Evolutionary conservation across 2,329 filamentous ascomycete genomes (phyloP), one percentile per base, ranked within the genome.

Genomic region (Fusarium sp.): DNA sequence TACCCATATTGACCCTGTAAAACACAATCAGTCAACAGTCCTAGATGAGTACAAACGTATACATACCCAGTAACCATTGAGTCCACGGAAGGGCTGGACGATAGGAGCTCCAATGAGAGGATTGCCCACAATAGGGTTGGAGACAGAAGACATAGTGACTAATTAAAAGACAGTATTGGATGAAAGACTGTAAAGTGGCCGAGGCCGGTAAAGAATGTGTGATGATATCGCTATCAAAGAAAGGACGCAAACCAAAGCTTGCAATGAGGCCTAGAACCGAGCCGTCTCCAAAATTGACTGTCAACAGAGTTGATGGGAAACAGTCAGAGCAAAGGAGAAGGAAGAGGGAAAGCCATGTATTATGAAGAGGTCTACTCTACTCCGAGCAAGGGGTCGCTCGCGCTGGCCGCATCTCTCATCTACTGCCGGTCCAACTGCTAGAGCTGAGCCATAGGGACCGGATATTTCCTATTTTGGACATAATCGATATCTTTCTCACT

Each of bases 1-100:
- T 54, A 53, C 7, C 75, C 73, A 18, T 67, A 59, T 75, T 82
- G 80, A 13, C 81, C 81, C 80, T 81, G 33, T 1, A 31, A 28
- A 50, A 11, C 47, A 62, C 23, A 44, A 28, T 60, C 28, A 62
- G 55, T 26, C 30, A 4, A 26, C 20, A 36, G 13, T 23, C 23
- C 34, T 30, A 13, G 18, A 26, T 20, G 30, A 11, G 6, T 11
- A 13, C 11, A n/a, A 26, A 8, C 30, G 15, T 13, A 30, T 18
- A 47, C 76, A 44, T 73, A 80, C 79, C 79, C 80, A 82, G 73
- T 82, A 81, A 30, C 78, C 78, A 67, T 81, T 80, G n/a, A 81
- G 71, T 15, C 74, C 75, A 36, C 77, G 78, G 47, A 70, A 72
- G 33, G 73, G 44, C 45, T 69, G 64, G 44, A 69, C 57, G 16